Evolutionary conservation across 805 yeast genomes (phyloP), one percentile per base, ranked within the genome.

Genomic region (Lachancea lanzarotensis): DNA sequence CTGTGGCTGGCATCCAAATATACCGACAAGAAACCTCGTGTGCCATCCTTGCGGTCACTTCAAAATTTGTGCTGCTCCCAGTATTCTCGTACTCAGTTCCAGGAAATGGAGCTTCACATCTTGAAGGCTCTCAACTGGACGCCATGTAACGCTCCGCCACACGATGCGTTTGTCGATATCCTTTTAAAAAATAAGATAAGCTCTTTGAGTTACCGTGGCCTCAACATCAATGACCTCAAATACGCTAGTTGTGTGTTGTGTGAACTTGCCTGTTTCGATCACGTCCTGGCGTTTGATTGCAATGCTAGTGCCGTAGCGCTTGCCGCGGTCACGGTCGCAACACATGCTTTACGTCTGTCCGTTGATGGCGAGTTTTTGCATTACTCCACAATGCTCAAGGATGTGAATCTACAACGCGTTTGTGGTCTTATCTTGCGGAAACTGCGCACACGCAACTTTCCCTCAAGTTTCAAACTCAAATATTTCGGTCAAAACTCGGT

Each of bases 1-100:
- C 66, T 90, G 42, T 91, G 97, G 97, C 77, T 91, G 16, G 89
- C 95, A 2, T 76, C 95, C 31, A 90, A 90, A 61, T 73, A 78
- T 47, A 74, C 76, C 53, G 90, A 88, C 50, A 75, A 78, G 49
- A 78, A 89, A 64, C 75, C 75, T 52, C 78, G 78, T 56, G 75
- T 80, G 33, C 82, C 83, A 8, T 66, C 74, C 17, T 62, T 79
- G 45, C 69, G 70, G 42, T 75, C 73, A 50, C 65, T 80, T 41
- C 68, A 75, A 54, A 74, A 73, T 45, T 69, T 78, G 61, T 78
- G 83, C 60, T 77, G 80, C 60, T 71, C 75, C 51, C 75, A 76
- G 56, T 79, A 78, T 61, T 71, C 76, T 42, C 74, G 72, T 51
- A 70, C 72, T 50, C 67, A 76, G 48, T 78, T 84, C 56, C 66